A percentile compares a stretch with the other conserved stretches of the same genome.
phyloP scores from a whole-genome alignment of 495 filamentous ascomycete genomes.

The Penicillium roqueforti region DNA sequence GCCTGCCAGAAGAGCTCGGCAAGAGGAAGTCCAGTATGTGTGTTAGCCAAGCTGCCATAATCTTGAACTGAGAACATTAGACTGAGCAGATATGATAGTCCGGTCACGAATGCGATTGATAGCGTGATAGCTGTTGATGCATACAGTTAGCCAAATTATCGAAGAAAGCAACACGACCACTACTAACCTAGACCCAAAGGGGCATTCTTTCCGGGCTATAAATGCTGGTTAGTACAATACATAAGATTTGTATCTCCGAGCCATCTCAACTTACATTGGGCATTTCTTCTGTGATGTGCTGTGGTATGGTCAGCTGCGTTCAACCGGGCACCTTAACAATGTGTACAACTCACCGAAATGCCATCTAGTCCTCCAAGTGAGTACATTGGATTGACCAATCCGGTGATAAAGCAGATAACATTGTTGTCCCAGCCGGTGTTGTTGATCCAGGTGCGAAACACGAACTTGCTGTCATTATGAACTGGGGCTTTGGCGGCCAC shows the following conservation, averaged over 20 bases:
- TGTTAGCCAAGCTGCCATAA: conserved; percentile 30
- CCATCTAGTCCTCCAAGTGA: conserved; percentile 69
- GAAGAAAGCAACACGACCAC: not conserved
- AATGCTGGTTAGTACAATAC: not conserved
- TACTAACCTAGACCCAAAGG: conserved; percentile 29
- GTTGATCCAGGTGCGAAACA: conserved; percentile 63
- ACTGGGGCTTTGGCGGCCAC: conserved; percentile 52
- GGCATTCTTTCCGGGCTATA: conserved; percentile 29
- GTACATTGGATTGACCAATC: conserved; percentile 74
- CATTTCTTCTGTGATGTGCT: conserved; percentile 76
- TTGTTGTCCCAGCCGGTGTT: conserved; percentile 61
- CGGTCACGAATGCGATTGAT: conserved; percentile 44
- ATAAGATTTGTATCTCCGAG: not conserved
- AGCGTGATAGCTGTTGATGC: conserved; percentile 30
- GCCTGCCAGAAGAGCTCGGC: conserved; percentile 71
- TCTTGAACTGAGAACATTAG: conserved; percentile 46
- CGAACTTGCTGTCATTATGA: conserved; percentile 57
- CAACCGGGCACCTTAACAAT: not conserved
- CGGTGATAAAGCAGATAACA: conserved; percentile 71
- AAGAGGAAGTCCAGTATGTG: conserved; percentile 58
- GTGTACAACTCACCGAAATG: conserved; percentile 29
- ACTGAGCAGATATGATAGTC: conserved; percentile 41
- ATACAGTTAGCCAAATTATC: not conserved
- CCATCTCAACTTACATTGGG: conserved; percentile 48
- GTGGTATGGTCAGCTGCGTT: conserved; percentile 9